Conservation (phyloP, 1,284 basidiomycete genomes). For the Macrocybe sp. region DNA sequence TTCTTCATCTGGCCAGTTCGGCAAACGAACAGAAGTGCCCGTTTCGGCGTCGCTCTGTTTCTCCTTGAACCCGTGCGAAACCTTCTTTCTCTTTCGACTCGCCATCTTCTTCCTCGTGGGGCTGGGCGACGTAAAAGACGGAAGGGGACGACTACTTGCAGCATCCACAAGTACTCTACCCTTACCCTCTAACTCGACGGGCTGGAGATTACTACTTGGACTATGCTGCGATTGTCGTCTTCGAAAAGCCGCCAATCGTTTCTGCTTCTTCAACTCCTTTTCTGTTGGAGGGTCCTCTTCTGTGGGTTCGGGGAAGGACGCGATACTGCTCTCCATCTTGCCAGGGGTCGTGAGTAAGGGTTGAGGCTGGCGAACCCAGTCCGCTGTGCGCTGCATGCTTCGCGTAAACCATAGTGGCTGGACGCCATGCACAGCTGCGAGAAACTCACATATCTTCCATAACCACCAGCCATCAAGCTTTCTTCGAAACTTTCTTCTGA, state of each 20-base stretch:
- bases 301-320: slow-evolving; percentile 30
- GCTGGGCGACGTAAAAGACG: slow-evolving; percentile 21
- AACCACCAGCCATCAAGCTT: slow-evolving; percentile 72
- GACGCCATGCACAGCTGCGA: neutral
- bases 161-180: slow-evolving; percentile 62
- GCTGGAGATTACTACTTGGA: slow-evolving; percentile 37
- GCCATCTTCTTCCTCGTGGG: slow-evolving; percentile 30
- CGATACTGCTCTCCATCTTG: slow-evolving; percentile 33
- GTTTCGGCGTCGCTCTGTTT: slow-evolving; percentile 25
- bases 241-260: slow-evolving; percentile 58
- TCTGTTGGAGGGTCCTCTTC: slow-evolving; percentile 42
- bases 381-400: slow-evolving; percentile 38
- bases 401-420: slow-evolving; percentile 2
- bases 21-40: slow-evolving; percentile 29
- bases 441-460: slow-evolving; percentile 59
- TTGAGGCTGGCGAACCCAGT: slow-evolving; percentile 49
- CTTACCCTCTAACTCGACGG: slow-evolving; percentile 59
- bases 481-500: slow-evolving; percentile 80
- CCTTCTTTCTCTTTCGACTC: slow-evolving; percentile 34
- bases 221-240: slow-evolving; percentile 18
- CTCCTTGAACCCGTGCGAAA: slow-evolving; percentile 17
- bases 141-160: slow-evolving; percentile 23
- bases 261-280: slow-evolving; percentile 58
- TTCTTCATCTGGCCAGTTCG: slow-evolving; percentile 71
- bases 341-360: slow-evolving; percentile 37